Base-by-base conservation (phyloP, 2,329 filamentous ascomycete genomes). In the Epichloe hybrida region DNA sequence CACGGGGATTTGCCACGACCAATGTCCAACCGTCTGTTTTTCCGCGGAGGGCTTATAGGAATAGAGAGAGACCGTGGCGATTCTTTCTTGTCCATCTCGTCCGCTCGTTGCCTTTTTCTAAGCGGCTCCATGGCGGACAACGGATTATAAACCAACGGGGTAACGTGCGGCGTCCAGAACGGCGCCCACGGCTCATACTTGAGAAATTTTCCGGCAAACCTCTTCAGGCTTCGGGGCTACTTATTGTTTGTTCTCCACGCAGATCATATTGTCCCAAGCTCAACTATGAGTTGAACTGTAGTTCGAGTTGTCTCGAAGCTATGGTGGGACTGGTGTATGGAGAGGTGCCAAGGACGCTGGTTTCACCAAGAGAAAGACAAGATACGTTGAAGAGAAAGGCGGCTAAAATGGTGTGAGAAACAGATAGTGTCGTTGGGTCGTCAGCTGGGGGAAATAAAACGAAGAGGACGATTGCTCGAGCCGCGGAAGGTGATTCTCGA, bases 1-100 rank as follows among this genome's bases (percentile, higher is more conserved):
- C 90, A 78, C 0, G 87, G 87, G 1, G 86, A 90, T 2, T 67
- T 62, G 23, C 80, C 58, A 1, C 61, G 31, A 34, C 54, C 27
- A 17, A 55, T 6, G 6, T 46, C 20, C 1, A 50, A 52, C 7
- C 58, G 56, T 20, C 53, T 60, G 51, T 56, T 67, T 54, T 66
- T 72, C 41, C 44, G 60, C 1, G 73, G 73, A 31, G 75, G 76
- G 47, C 73, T 78, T 48, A 77, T 70, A 7, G 71, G 65, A 6
- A 64, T 58, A 17, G 59, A 59, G 0, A 70, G 56, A 15, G 68
- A 69, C 6, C 36, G 45, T 46, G 47, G 48, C 11, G 27, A 13
- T 11, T 52, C 47, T 15, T 42, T 20, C 17, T 45, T 5, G 20
- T 37, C 44, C 3, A 39, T 12, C 9, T 57, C 59, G 3, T 57